Base-by-base conservation (phyloP, 441 rosid species). In the Erodium moschatum region DNA sequence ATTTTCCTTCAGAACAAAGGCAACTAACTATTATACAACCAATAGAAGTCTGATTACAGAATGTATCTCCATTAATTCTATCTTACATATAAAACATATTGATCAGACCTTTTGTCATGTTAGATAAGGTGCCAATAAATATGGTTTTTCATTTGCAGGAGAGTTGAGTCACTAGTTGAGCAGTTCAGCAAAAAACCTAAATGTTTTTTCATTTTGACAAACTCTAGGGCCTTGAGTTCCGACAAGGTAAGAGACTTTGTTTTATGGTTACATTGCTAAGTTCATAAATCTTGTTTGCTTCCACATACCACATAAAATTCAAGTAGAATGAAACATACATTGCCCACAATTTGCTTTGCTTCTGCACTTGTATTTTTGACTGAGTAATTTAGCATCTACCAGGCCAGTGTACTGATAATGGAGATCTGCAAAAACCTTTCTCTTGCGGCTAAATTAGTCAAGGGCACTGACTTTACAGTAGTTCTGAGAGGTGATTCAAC, bases 401-500 rank as follows among this genome's bases (percentile, higher is more conserved):
- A 94, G 99, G 99, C 97, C 60, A 80, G 79, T 70, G 83, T 83
- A 35, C 70, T 91, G 79, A 87, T 86, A 75, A 80, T 79, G 80
- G 94, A 87, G 21, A 88, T 94, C 29, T 89, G 97, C 82, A 71
- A 74, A 73, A 94, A 91, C 86, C 76, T 94, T 67, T 72, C 64
- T 69, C 70, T 75, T 27, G 97, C 97, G 61, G 87, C 94, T 72
- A 87, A 82, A 77, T 82, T 76, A 69, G 78, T 84, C 81, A 86
- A 81, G 68, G 80, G 84, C 29, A 77, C 77, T 67, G 86, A 89
- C 74, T 91, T 80, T 73, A 88, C 97, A 0, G 85, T 94, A 46
- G 97, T 91, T 80, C 78, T 94, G 81, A 84, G 99, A 80, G 99
- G 99, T 63, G 99, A 94, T 82, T 94, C 97, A 65, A 94, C 99